Conservation (phyloP, 345 rosid genomes). For the Leavenworthia alabamica region DNA sequence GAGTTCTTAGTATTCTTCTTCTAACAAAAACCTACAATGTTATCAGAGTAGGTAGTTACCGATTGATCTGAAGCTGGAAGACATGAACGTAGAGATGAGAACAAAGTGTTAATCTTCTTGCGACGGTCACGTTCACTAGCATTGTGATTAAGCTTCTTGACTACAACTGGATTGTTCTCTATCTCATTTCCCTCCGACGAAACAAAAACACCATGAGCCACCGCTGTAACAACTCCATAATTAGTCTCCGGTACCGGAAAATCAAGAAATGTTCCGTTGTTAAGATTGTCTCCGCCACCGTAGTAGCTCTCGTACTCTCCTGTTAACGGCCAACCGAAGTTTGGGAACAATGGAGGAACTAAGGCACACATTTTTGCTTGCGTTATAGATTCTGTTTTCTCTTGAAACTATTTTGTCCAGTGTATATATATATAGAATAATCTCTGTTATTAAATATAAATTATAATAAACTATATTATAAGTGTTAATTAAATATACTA, state of each 20-base stretch:
- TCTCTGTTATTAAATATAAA: too few relatives aligned
- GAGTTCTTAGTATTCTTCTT: neutral
- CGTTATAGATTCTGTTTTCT: too few relatives aligned
- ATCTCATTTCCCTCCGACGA: slow-evolving; percentile 16
- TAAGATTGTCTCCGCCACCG: neutral
- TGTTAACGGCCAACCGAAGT: slow-evolving; percentile 22
- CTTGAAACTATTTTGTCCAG: too few relatives aligned
- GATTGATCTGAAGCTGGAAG: slow-evolving; percentile 46
- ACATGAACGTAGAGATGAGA: slow-evolving; percentile 56
- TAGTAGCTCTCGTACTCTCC: slow-evolving; percentile 15
- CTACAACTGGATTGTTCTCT: slow-evolving; percentile 6
- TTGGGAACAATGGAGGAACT: slow-evolving; percentile 18
- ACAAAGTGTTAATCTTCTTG: slow-evolving; percentile 47
- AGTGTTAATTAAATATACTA: too few relatives aligned
- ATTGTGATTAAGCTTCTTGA: slow-evolving; percentile 60
- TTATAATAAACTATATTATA: too few relatives aligned
- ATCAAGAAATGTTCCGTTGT: slow-evolving; percentile 4
- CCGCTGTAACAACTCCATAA: too few relatives aligned
- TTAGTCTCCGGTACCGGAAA: slow-evolving; percentile 16
- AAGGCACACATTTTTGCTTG: slow-evolving; percentile 30
- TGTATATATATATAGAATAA: too few relatives aligned
- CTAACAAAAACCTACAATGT: too few relatives aligned
- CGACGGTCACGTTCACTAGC: slow-evolving; percentile 67
- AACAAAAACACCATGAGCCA: neutral
- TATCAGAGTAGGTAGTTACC: slow-evolving; percentile 35